Base-by-base conservation (phyloP, 208 protist species). In the Trypanosoma scelopori region DNA sequence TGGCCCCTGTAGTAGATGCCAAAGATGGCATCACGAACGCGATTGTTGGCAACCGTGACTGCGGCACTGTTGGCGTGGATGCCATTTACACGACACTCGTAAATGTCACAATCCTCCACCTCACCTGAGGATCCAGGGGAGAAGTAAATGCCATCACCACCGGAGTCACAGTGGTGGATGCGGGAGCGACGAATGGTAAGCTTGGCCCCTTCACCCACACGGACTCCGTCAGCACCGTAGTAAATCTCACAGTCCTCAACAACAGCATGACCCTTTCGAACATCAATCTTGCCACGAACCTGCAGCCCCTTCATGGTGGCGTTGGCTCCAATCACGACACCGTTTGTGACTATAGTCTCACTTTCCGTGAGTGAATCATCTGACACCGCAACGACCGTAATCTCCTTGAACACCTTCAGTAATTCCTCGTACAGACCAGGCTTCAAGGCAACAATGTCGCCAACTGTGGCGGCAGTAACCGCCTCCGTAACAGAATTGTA, bases 111-210 rank as follows among this genome's bases (percentile, higher is more conserved):
- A 57, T 96, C 82, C 43, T 74, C 49, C 46, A 96, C 82, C 58
- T 82, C 71, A 9, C 83, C 91, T 1, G 66, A 65, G 6, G 82
- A 81, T n/a, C 75, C 82, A 16, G 70, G 55, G 65, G 79, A 81
- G 45, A 94, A 84, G 74, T 94, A 94, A 37, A 96, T 77, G 1
- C 91, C 87, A 59, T 90, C 80, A 18, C 91, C 91, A 7, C 87
- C 84, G 13, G 62, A 71, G 43, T 59, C 65, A 72, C 79, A 86
- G 75, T 94, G 80, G 65, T 94, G 85, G 12, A 96, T 74, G 27
- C 78, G 75, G 39, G 79, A 84, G 57, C 65, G 65, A n/a, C 63
- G 55, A 23, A 96, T 53, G 1, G 79, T 87, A 3, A 81, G 61
- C 35, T 79, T 76, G 18, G 70, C 57, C 0, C 63, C 75, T n/a